Evolutionary conservation across 2,329 filamentous ascomycete species (phyloP), one percentile per base, ranked within the genome.

Genomic region (Verticillium isaacii): DNA sequence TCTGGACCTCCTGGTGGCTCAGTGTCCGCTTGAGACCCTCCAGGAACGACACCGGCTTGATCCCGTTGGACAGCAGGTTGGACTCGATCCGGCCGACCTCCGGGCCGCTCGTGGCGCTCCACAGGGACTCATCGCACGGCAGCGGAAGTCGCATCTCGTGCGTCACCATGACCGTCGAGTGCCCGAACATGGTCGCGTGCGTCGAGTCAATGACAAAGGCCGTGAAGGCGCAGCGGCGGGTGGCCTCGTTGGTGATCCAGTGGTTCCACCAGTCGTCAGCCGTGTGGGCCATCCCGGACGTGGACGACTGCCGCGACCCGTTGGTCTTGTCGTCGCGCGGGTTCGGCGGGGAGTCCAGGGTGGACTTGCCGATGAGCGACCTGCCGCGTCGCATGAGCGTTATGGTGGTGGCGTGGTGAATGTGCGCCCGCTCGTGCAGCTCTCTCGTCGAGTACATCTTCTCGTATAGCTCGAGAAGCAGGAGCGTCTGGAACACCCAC

Each of bases 171-270:
- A 96, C 93, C 0, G 92, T 94, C 3, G 93, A 95, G 74, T 98
- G 95, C 0, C 94, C 95, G 74, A 98, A 98, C 90, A 99, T 97
- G 32, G 93, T 97, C 1, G 93, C 93, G 74, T 99, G 95, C 1
- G 93, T 96, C 5, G 93, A 96, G 73, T 99, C 95, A 66, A 98
- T 89, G 54, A 97, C 87, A 71, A 98, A 98, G 0, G 95, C 95
- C 0, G 91, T 93, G 77, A 97, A 98, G 0, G 94, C 95, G 3
- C 90, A 92, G 63, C 95, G 86, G 34, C 92, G 84, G 0, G 93
- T 98, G 1, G 94, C 91, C 73, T 99, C 95, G 58, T 93, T 93
- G 14, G 89, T 93, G 69, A 98, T 95, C 95, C 95, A 98, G 68
- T 92, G 88, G 68, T 93, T 91, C 95, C 95, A 99, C 82, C 91